These are phyloP conservation scores for Spathaspora hagerdaliae DNA, from an alignment of 805 yeast genomes.

Conservation along the genomic window DNA sequence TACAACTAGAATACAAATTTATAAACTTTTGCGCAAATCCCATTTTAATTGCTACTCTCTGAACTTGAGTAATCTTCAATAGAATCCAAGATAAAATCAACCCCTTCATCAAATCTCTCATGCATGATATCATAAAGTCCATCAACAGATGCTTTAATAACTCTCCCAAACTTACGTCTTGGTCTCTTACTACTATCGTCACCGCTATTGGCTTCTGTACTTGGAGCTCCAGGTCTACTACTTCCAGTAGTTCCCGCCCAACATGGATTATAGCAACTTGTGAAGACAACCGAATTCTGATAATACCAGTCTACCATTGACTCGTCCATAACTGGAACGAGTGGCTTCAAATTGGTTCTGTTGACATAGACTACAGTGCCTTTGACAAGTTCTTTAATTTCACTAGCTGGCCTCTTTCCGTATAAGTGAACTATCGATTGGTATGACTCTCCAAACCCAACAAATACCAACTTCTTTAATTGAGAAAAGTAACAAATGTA, in stretches of 20 bases:
- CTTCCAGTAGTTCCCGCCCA: constrained; percentile 55
- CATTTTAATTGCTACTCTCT: constrained; percentile 1
- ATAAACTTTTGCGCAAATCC: too few species aligned
- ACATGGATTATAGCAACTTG: constrained; percentile 69
- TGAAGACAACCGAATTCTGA: constrained; percentile 77
- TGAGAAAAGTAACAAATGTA: constrained; percentile 68
- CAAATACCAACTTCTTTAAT: constrained; percentile 66
- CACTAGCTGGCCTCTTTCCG: constrained; percentile 67
- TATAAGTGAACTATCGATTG: constrained; percentile 81
- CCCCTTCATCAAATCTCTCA: constrained; percentile 81
- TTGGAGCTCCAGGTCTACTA: constrained; percentile 7
- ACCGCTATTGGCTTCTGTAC: constrained; percentile 12
- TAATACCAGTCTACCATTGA: constrained; percentile 88
- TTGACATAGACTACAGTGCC: constrained; percentile 71
- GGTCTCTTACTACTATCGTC: constrained; percentile 58
- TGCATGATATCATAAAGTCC: constrained; percentile 73
- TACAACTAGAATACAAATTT: too few species aligned
- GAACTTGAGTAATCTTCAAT: constrained; percentile 45
- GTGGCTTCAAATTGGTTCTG: constrained; percentile 64
- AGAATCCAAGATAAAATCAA: constrained; percentile 78
- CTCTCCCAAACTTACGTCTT: constrained; percentile 88
- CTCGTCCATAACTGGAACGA: constrained; percentile 87
- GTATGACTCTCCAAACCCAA: constrained; percentile 89
- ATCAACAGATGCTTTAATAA: constrained; percentile 66
- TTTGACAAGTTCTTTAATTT: constrained; percentile 55